These are phyloP conservation scores for Talaromyces albobiverticillius DNA, from an alignment of 2,329 filamentous ascomycete genomes.

Conservation along the genomic window DNA sequence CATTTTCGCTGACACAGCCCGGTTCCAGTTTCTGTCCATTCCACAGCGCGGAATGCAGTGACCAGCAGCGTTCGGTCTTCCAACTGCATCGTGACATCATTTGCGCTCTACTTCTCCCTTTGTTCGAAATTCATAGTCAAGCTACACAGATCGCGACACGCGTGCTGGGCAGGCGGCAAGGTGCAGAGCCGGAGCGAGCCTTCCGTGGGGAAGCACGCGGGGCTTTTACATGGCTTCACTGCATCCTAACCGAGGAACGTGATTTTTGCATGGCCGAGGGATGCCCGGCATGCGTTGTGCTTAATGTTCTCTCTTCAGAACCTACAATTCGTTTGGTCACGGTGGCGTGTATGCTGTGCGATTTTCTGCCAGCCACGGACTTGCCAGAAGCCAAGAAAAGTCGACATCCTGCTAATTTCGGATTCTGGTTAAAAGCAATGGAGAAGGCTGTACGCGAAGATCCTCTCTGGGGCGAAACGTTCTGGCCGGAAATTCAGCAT, in stretches of 20 bases:
- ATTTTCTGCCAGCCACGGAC: constrained; percentile 28
- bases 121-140: constrained; percentile 55
- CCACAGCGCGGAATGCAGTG: constrained; percentile 31
- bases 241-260: constrained; percentile 55
- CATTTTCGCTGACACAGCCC: neutral
- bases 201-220: constrained; percentile 56
- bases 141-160: constrained; percentile 53
- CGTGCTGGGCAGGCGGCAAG: constrained; percentile 46
- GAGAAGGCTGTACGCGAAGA: constrained; percentile 41
- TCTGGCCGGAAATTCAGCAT: constrained; percentile 42
- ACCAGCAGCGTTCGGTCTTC: constrained; percentile 32
- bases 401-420: constrained; percentile 30
- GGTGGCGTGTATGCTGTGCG: constrained; percentile 40
- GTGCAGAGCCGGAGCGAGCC: constrained; percentile 55
- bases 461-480: constrained; percentile 41
- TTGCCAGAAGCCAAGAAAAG: constrained; percentile 17
- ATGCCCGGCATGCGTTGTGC: constrained; percentile 50
- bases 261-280: constrained; percentile 57
- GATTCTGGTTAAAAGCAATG: constrained; percentile 38
- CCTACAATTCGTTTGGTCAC: constrained; percentile 43
- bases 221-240: constrained; percentile 59
- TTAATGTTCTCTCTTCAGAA: constrained; percentile 43
- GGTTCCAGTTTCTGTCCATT: constrained; percentile 34
- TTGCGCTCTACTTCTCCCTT: constrained; percentile 57
- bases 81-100: constrained; percentile 58